These are phyloP conservation scores for Capsaspora owczarzaki DNA, from an alignment of 78 protist species.

Conservation along the genomic window DNA sequence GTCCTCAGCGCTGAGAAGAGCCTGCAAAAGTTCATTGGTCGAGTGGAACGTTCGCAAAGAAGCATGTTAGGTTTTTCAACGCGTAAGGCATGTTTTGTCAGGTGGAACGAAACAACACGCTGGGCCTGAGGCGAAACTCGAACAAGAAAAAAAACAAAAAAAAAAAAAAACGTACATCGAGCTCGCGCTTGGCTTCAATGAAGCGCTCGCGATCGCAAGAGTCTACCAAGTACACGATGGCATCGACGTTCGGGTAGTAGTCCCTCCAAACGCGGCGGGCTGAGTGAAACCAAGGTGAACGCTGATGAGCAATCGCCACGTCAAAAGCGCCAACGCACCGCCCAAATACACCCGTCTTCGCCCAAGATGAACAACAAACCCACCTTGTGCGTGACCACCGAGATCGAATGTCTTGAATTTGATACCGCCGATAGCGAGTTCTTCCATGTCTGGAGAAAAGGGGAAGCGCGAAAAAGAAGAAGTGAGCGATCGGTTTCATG, in stretches of 20 bases:
- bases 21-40: too few relatives aligned
- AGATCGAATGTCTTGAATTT: conserved; percentile 86
- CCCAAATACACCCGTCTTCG: too few relatives aligned
- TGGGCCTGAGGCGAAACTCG: neutral
- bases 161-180: conserved; percentile 50
- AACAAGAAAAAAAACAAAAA: neutral
- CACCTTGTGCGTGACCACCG: conserved; percentile 93
- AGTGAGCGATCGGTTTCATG: too few relatives aligned
- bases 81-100: too few relatives aligned
- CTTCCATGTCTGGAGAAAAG: conserved; percentile 82
- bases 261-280: conserved; percentile 91
- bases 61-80: too few relatives aligned
- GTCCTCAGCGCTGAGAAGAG: conserved; percentile 62
- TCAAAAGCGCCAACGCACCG: too few relatives aligned
- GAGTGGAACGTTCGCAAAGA: too few relatives aligned
- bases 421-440: conserved; percentile 84
- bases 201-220: conserved; percentile 80
- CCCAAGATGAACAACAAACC: neutral
- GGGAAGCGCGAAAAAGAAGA: too few relatives aligned
- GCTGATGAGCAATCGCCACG: neutral
- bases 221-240: conserved; percentile 93
- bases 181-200: conserved; percentile 83
- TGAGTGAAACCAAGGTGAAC: neutral
- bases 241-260: conserved; percentile 86
- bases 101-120: too few relatives aligned